A percentile compares a stretch with the other conserved stretches of the same genome.
phyloP scores from a whole-genome alignment of 441 rosid genomes.

The Gossypium aridum region DNA sequence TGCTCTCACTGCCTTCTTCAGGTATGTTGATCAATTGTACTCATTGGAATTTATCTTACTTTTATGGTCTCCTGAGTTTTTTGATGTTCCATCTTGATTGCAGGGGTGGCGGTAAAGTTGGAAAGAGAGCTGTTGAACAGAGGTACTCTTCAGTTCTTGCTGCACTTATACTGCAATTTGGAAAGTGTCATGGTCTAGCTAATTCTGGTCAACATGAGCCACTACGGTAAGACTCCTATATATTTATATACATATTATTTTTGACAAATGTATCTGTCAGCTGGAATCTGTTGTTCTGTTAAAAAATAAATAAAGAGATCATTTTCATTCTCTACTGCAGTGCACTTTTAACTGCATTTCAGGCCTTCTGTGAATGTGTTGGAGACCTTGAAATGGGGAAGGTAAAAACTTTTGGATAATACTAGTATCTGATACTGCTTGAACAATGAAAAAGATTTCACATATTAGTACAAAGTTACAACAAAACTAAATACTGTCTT shows the following conservation, averaged over 20 bases:
- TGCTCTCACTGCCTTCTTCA: conserved; percentile 94
- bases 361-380: conserved; percentile 97
- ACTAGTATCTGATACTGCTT: not conserved
- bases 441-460: not conserved
- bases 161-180: conserved; percentile 84
- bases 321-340: conserved; percentile 39
- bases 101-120: conserved; percentile 98
- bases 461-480: conserved; percentile 12
- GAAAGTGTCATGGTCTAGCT: conserved; percentile 90
- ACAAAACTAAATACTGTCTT: conserved; percentile 11
- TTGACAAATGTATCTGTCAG: conserved; percentile 8
- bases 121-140: conserved; percentile 90
- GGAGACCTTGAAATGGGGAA: conserved; percentile 99
- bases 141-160: conserved; percentile 89
- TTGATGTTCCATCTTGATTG: conserved; percentile 25
- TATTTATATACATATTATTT: not conserved
- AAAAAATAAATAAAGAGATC: conserved; percentile 7
- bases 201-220: conserved; percentile 84
- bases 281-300: conserved; percentile 10
- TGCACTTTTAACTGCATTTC: conserved; percentile 86
- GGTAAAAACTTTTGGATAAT: conserved; percentile 36
- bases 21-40: conserved; percentile 38
- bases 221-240: conserved; percentile 43
- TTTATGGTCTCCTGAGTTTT: conserved; percentile 15
- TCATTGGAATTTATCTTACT: conserved; percentile 13